Conservation (phyloP, 2,329 filamentous ascomycete genomes). For the Cercospora sesami region DNA sequence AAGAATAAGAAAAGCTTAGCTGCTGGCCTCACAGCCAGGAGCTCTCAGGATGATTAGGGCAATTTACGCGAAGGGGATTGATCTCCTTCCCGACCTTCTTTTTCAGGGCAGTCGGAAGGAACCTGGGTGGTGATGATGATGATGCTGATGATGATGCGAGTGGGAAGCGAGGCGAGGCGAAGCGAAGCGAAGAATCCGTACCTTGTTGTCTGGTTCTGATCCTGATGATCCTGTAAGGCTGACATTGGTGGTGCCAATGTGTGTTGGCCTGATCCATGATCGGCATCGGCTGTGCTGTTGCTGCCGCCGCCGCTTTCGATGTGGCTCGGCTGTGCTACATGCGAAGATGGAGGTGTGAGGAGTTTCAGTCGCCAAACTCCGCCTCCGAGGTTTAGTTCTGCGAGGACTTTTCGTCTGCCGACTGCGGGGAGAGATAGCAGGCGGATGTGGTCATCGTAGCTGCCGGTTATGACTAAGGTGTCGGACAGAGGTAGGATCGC, state of each 20-base stretch:
- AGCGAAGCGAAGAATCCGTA: conserved; percentile 9
- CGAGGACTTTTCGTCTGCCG: conserved; percentile 55
- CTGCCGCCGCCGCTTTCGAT: neutral
- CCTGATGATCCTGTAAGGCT: conserved; percentile 15
- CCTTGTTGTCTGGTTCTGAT: conserved; percentile 18
- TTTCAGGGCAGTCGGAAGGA: neutral
- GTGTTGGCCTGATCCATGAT: conserved; percentile 1
- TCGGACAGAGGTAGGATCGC: conserved; percentile 72
- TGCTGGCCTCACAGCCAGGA: neutral
- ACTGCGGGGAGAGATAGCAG: conserved; percentile 54
- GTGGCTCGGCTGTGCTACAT: conserved; percentile 2
- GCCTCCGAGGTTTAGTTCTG: conserved; percentile 67
- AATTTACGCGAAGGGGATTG: neutral
- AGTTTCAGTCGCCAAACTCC: conserved; percentile 86
- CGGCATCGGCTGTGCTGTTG: neutral
- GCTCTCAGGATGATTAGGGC: neutral
- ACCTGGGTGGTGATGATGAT: neutral
- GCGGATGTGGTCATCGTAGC: conserved; percentile 83
- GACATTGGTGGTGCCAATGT: neutral
- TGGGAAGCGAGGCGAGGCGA: neutral
- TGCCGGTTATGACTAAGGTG: conserved; percentile 74
- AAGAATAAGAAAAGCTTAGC: neutral
- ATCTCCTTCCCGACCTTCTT: neutral
- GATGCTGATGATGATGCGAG: neutral
- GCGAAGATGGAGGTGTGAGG: conserved; percentile 41